These are phyloP conservation scores for Collybia sp. DNA, from an alignment of 768 basidiomycete genomes.

Conservation along the genomic window DNA sequence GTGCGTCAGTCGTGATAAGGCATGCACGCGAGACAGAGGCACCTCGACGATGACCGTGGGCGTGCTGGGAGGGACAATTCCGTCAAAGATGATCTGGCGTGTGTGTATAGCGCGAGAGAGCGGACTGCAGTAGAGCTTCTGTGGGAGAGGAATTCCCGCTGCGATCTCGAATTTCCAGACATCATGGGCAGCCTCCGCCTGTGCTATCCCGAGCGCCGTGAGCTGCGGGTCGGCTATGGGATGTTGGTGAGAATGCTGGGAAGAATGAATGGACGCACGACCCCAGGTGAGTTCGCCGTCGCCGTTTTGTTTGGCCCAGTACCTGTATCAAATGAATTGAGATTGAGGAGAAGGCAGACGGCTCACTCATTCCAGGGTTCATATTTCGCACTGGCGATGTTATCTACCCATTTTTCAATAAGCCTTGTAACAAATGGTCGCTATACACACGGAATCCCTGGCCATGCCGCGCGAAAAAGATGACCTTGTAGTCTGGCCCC, in stretches of 20 bases:
- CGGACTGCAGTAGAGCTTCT: slow-evolving; percentile 39
- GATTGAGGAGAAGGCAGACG: background rate
- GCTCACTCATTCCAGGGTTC: background rate
- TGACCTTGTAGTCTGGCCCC: background rate
- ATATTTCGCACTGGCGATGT: background rate
- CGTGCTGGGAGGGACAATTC: slow-evolving; percentile 9
- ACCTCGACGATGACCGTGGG: slow-evolving; percentile 32
- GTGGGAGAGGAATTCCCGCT: slow-evolving; percentile 31
- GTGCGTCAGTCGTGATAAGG: background rate
- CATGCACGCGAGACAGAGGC: background rate
- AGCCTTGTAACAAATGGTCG: background rate
- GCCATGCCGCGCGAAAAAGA: background rate
- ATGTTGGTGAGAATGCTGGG: background rate
- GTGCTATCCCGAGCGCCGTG: slow-evolving; percentile 36
- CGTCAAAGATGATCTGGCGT: slow-evolving; percentile 31
- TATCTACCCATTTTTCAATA: background rate
- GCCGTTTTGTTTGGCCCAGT: background rate
- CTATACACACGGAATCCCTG: background rate
- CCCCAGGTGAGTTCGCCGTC: background rate
- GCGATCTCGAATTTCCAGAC: slow-evolving; percentile 34
- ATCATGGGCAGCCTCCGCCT: slow-evolving; percentile 33
- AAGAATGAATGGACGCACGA: background rate
- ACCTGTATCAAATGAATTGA: background rate
- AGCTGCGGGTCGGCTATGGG: slow-evolving; percentile 32
- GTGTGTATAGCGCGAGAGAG: slow-evolving; percentile 42